Evolutionary conservation across 75 land plant species (phyloP).

Genomic region (Gnetum montanum): DNA sequence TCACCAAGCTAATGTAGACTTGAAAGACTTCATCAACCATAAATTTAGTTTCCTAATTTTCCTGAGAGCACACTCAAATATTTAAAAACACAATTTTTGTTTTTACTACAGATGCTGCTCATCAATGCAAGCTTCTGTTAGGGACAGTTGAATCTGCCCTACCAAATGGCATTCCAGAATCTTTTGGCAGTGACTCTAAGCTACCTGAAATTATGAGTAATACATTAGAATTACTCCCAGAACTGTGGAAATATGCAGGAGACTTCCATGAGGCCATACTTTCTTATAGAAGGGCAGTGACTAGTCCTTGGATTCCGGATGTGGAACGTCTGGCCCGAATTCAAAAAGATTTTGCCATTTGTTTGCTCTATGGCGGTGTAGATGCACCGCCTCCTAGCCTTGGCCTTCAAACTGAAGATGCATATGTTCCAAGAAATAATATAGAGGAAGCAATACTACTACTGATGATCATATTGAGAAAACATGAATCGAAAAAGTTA

Average conservation of each 20-base stretch:
- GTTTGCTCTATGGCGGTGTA: constrained; percentile 65
- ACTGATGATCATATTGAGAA: constrained; percentile 58
- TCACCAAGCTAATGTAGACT: too few relatives aligned
- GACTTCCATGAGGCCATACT: constrained; percentile 50
- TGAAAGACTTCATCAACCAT: too few relatives aligned
- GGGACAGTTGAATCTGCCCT: constrained; percentile 63
- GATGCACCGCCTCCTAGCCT: constrained; percentile 45
- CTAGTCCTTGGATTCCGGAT: constrained; percentile 66
- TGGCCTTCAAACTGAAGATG: constrained; percentile 28
- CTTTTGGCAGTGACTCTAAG: constrained; percentile 46
- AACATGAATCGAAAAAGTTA: constrained; percentile 24
- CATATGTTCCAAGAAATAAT: constrained; percentile 43
- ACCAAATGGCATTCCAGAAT: constrained; percentile 59
- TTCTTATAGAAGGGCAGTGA: constrained; percentile 56
- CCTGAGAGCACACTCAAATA: too few relatives aligned
- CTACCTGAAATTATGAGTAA: constrained; percentile 79
- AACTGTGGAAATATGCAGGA: constrained; percentile 61
- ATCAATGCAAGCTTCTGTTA: constrained; percentile 48
- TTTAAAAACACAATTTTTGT: too few relatives aligned
- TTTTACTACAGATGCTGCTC: constrained; percentile 68
- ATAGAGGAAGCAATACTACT: constrained; percentile 79
- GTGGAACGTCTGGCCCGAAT: constrained; percentile 27
- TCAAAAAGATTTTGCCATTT: constrained; percentile 67
- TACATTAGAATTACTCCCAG: constrained; percentile 59
- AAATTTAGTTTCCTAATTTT: too few relatives aligned